Evolutionary conservation across 2,329 filamentous ascomycete genomes (phyloP).

Genomic region (Aspergillus sojae): DNA sequence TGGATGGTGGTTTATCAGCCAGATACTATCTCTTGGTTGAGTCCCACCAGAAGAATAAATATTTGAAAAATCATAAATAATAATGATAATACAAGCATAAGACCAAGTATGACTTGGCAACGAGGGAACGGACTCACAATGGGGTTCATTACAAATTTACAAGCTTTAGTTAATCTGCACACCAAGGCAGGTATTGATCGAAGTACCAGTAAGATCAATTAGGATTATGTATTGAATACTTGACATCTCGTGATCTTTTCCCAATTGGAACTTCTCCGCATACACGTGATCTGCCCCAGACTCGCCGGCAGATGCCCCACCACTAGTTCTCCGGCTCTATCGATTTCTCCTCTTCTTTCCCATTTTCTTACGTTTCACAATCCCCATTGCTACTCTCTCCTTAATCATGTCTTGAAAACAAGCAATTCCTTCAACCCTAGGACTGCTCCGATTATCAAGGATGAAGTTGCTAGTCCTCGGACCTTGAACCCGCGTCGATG

Average conservation of each 20-base stretch:
- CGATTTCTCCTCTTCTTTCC: constrained; percentile 9
- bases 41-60: neutral
- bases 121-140: neutral
- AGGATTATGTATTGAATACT: neutral
- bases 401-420: constrained; percentile 11
- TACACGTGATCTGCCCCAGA: constrained; percentile 20
- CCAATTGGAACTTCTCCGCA: constrained; percentile 16
- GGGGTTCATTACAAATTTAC: neutral
- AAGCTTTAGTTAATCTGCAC: neutral
- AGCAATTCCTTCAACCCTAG: neutral
- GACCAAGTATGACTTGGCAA: neutral
- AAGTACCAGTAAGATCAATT: neutral
- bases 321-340: constrained; percentile 8
- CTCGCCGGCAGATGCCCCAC: constrained; percentile 10
- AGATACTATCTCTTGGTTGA: neutral
- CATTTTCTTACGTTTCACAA: constrained; percentile 2
- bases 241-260: neutral
- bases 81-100: neutral
- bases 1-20: neutral
- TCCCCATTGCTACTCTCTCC: neutral
- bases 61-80: neutral
- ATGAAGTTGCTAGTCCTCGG: constrained; percentile 19
- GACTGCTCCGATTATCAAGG: constrained; percentile 5
- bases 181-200: neutral
- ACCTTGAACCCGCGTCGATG: constrained; percentile 23